phyloP scores from a whole-genome alignment of 169 alveolate species.

The Eimeria nieschulzi region DNA sequence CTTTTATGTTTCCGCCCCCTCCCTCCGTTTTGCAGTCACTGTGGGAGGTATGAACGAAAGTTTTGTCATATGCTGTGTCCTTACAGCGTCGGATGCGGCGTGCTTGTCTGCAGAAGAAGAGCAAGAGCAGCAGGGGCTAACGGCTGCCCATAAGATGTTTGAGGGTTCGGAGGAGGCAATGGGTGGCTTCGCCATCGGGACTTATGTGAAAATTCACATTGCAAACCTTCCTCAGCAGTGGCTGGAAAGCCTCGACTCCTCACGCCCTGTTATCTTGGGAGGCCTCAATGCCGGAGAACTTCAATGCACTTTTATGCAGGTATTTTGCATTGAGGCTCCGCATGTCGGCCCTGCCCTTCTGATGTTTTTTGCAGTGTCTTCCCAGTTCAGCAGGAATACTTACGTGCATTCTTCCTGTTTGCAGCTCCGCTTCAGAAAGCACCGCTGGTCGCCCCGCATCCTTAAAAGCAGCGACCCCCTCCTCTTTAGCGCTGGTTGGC shows the following conservation, averaged over 20 bases:
- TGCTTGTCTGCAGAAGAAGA: neutral
- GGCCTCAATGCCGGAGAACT: conserved; percentile 59
- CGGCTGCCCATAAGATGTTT: conserved; percentile 30
- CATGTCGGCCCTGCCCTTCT: neutral
- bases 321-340: neutral
- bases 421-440: conserved; percentile 11
- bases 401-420: neutral
- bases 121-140: conserved; percentile 5
- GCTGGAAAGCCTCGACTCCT: conserved; percentile 29
- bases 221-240: conserved; percentile 44
- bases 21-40: too few species aligned
- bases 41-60: too few species aligned
- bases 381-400: neutral
- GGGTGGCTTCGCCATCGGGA: conserved; percentile 72
- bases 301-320: conserved; percentile 13
- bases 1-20: too few species aligned
- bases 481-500: conserved; percentile 99
- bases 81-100: neutral
- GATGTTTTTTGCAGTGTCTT: neutral
- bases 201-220: conserved; percentile 28
- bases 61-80: too few species aligned
- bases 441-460: conserved; percentile 97
- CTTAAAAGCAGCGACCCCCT: conserved; percentile 97
- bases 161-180: conserved; percentile 69
- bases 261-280: conserved; percentile 57